Evolutionary conservation across 2,329 filamentous ascomycete genomes (phyloP), one percentile per base, ranked within the genome.

Genomic region (Colletotrichum tamarilloi): DNA sequence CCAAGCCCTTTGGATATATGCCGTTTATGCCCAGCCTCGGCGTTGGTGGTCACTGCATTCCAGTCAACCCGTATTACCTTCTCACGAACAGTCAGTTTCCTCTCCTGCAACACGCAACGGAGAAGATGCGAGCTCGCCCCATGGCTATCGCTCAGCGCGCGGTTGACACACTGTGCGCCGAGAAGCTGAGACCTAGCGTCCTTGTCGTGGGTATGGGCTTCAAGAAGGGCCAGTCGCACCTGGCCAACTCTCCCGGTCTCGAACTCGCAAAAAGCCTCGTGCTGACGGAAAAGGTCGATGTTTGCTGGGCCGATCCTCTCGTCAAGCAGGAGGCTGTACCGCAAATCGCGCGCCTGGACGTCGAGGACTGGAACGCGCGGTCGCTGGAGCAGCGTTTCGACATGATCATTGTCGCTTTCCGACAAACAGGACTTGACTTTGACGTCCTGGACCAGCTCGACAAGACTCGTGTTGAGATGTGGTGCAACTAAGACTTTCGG

Each of bases 1-100:
- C 85, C 19, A 89, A 88, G 75, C 87, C 86, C 0, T 90, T 89
- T 72, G 88, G 88, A 30, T 89, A 87, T 75, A 82, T 85, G 73
- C 83, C 87, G 0, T 86, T 85, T 77, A 78, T 78, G 0, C 87
- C 88, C 0, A 82, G 85, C 1, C 78, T 87, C 1, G 88, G 87
- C 11, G 87, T 90, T 5, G 88, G 88, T 1, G 87, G 88, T 0
- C 87, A 89, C 77, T 90, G 88, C 74, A 89, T 90, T 70, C 88
- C 88, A 0, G 83, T 89, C 73, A 90, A 90, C 71, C 88, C 87
- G 0, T 85, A 85, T 79, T 89, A 89, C 75, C 80, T 90, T 22
- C 79, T 89, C 11, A 83, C 84, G 26, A 88, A 85, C 76, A 85
- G 81, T 75, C 77, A 80, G 4, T 84, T 89, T 59, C 87, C 87